A percentile compares a stretch with the other conserved stretches of the same genome.
Conservation (phyloP, 768 basidiomycete genomes). For the Suillus hirtellus region DNA sequence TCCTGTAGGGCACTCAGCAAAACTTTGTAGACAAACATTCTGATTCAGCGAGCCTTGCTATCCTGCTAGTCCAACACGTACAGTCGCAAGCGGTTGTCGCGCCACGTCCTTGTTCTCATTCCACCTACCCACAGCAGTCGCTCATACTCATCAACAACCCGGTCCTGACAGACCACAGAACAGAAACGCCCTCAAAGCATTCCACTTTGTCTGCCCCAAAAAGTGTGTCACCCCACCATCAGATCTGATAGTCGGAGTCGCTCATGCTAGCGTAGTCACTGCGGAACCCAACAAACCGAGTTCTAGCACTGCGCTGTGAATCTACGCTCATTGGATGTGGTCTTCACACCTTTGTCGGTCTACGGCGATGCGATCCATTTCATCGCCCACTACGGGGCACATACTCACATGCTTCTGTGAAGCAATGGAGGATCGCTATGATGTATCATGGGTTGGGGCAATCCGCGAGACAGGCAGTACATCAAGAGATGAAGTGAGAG, state of each 20-base stretch:
- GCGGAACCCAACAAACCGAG: constrained; percentile 51
- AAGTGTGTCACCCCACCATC: constrained; percentile 62
- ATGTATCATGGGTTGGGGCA: constrained; percentile 37
- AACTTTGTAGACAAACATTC: not conserved
- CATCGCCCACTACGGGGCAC: constrained; percentile 43
- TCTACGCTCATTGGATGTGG: constrained; percentile 64
- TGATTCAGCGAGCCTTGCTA: constrained; percentile 47
- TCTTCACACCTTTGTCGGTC: constrained; percentile 62
- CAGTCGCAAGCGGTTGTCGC: constrained; percentile 59
- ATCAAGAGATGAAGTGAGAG: constrained; percentile 29
- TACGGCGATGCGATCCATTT: constrained; percentile 60
- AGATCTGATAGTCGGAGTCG: constrained; percentile 52
- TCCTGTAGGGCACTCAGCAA: constrained; percentile 35
- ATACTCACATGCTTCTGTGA: constrained; percentile 45
- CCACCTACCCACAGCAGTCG: constrained; percentile 56
- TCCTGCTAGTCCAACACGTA: constrained; percentile 20
- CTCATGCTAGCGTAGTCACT: constrained; percentile 40
- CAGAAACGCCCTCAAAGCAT: constrained; percentile 64
- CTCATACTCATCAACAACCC: constrained; percentile 52
- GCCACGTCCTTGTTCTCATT: constrained; percentile 30
- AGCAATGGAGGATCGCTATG: constrained; percentile 46
- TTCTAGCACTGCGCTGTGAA: constrained; percentile 63
- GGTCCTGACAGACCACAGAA: constrained; percentile 56
- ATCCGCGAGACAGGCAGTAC: constrained; percentile 32
- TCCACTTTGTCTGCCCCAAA: constrained; percentile 68